Conservation (phyloP, 1,284 basidiomycete genomes). For the Pisolithus thermaeus region DNA sequence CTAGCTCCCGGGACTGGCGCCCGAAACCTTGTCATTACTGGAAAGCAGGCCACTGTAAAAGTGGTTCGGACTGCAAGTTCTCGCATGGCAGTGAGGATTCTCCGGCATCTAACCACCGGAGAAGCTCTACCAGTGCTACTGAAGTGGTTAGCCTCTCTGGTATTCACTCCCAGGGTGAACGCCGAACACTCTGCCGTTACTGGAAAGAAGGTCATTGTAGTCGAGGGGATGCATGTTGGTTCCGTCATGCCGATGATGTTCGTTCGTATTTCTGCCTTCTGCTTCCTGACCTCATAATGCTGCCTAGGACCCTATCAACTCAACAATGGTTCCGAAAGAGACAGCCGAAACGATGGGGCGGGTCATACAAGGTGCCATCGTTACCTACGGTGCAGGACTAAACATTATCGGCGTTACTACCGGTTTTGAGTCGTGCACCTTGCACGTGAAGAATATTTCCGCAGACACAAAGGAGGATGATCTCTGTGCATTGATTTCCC, state of each 20-base stretch:
- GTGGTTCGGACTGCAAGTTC: too few relatives aligned
- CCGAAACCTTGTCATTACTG: too few relatives aligned
- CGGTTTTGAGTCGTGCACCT: slow-evolving; percentile 44
- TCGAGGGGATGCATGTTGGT: neutral
- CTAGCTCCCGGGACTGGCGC: too few relatives aligned
- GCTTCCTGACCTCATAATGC: neutral
- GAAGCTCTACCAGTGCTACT: too few relatives aligned
- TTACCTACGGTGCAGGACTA: slow-evolving; percentile 44
- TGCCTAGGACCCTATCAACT: neutral
- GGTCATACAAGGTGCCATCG: slow-evolving; percentile 40
- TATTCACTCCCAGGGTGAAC: too few relatives aligned
- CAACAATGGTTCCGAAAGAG: slow-evolving; percentile 23
- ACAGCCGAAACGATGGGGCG: slow-evolving; percentile 32
- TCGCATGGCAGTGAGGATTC: too few relatives aligned
- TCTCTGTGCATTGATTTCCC: slow-evolving; percentile 31
- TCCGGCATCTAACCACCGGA: too few relatives aligned
- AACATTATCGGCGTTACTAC: slow-evolving; percentile 35
- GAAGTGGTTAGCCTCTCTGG: too few relatives aligned
- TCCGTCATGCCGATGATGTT: neutral
- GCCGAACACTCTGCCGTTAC: neutral
- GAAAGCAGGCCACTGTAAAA: too few relatives aligned
- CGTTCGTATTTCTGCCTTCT: neutral
- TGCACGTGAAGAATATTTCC: slow-evolving; percentile 41
- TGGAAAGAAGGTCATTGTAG: neutral
- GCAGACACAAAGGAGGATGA: slow-evolving; percentile 29